Evolutionary conservation across 345 rosid species (phyloP).

Genomic region (Acer yangbiense): DNA sequence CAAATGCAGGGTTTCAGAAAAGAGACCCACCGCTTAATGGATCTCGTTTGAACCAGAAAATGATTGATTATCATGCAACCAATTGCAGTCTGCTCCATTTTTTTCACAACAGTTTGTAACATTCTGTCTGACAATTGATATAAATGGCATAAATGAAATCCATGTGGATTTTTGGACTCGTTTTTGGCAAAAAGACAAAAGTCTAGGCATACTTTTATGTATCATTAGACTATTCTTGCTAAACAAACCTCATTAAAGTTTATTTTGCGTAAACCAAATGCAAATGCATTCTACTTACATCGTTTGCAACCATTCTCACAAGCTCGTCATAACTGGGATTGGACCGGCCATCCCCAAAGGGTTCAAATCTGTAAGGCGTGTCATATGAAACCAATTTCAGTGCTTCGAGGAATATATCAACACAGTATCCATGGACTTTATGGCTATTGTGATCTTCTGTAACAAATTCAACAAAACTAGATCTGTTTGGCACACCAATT

Average conservation of each 20-base stretch:
- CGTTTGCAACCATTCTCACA: constrained; percentile 46
- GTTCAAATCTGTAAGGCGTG: constrained; percentile 65
- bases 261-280: not conserved
- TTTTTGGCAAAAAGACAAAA: too few relatives aligned
- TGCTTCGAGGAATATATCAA: constrained; percentile 78
- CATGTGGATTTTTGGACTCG: not conserved
- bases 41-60: constrained; percentile 9
- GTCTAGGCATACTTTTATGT: constrained; percentile 3
- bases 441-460: constrained; percentile 51
- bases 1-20: constrained; percentile 1
- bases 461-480: constrained; percentile 75
- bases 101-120: not conserved
- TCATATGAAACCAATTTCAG: constrained; percentile 63
- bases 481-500: constrained; percentile 80
- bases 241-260: constrained; percentile 3
- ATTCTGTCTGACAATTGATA: not conserved
- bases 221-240: not conserved
- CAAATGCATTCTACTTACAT: constrained; percentile 52
- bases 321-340: constrained; percentile 68
- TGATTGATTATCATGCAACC: not conserved
- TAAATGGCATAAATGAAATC: not conserved
- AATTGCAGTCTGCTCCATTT: too few relatives aligned
- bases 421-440: constrained; percentile 63
- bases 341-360: constrained; percentile 66
- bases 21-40: not conserved